A percentile compares a stretch with the other conserved stretches of the same genome.
phyloP scores from a whole-genome alignment of 192 early-diverging fungal genomes.

The Coemansia sp. region DNA sequence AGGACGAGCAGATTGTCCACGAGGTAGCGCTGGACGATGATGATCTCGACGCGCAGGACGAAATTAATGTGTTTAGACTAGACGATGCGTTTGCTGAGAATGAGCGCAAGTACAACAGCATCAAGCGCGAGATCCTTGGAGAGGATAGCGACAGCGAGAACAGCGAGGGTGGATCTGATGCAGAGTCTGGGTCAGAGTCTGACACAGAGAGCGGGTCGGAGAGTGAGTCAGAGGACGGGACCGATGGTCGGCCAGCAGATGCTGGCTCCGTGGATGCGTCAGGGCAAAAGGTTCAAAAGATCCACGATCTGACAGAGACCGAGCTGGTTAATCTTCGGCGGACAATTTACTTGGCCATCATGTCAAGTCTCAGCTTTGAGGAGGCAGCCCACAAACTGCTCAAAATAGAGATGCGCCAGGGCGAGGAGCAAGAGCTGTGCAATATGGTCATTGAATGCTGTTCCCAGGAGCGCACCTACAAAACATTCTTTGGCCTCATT shows the following conservation, averaged over 20 bases:
- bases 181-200: constrained; percentile 24
- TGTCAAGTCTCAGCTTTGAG: constrained; percentile 93
- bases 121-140: constrained; percentile 85
- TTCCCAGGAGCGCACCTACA: constrained; percentile 91
- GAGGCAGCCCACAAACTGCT: constrained; percentile 95
- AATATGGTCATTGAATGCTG: constrained; percentile 99
- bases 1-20: constrained; percentile 95
- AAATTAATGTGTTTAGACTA: constrained; percentile 78
- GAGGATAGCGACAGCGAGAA: constrained; percentile 56
- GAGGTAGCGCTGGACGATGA: constrained; percentile 79
- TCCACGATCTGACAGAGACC: constrained; percentile 87
- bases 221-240: constrained; percentile 28
- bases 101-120: constrained; percentile 75
- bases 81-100: constrained; percentile 78
- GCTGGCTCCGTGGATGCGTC: constrained; percentile 25
- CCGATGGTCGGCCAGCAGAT: constrained; percentile 39
- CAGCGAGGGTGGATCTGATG: constrained; percentile 40
- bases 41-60: constrained; percentile 73
- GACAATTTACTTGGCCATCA: constrained; percentile 94
- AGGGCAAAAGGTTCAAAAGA: constrained; percentile 48
- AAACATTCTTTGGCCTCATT: constrained; percentile 88
- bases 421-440: constrained; percentile 86
- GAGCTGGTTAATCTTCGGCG: constrained; percentile 82
- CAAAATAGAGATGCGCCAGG: constrained; percentile 75
- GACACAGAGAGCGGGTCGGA: constrained; percentile 49